phyloP scores from a whole-genome alignment of 495 filamentous ascomycete genomes.

The Amphirosellinia nigrospora region DNA sequence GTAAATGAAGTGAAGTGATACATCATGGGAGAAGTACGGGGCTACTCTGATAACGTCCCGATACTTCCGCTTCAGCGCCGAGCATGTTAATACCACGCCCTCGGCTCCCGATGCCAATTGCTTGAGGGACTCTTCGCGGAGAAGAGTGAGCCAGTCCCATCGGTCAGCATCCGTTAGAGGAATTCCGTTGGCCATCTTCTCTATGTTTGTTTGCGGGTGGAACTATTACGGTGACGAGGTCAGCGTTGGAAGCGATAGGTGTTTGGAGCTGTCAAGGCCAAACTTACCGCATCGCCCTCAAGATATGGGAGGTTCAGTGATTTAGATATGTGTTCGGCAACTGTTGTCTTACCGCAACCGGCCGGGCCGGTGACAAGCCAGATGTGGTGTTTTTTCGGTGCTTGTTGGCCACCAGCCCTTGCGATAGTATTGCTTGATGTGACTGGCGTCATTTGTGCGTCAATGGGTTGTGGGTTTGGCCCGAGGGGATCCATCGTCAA shows the following conservation, averaged over 20 bases:
- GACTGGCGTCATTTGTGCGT: conserved; percentile 38
- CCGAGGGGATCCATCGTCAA: conserved; percentile 42
- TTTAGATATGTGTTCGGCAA: conserved; percentile 77
- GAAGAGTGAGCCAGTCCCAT: conserved; percentile 95
- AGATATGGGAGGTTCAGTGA: conserved; percentile 80
- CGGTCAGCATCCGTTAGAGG: conserved; percentile 94
- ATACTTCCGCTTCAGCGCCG: conserved; percentile 95
- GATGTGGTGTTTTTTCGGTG: conserved; percentile 72
- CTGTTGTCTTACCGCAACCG: conserved; percentile 94
- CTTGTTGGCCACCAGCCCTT: conserved; percentile 31
- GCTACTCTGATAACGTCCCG: conserved; percentile 95
- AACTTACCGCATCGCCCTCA: conserved; percentile 93
- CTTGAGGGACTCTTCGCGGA: conserved; percentile 79
- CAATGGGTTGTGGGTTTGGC: conserved; percentile 42
- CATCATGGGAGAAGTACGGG: conserved; percentile 73
- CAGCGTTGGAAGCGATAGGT: not conserved
- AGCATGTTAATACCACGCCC: conserved; percentile 95
- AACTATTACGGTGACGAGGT: conserved; percentile 61
- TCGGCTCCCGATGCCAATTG: conserved; percentile 62
- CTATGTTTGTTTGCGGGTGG: conserved; percentile 82
- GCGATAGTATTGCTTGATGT: conserved; percentile 38
- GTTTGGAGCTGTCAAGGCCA: not conserved
- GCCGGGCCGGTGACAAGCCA: conserved; percentile 98
- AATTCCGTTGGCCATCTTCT: conserved; percentile 89
- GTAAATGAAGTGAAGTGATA: conserved; percentile 92